Base-by-base conservation (phyloP, 768 basidiomycete species). In the Leucosporidium yakuticum region DNA sequence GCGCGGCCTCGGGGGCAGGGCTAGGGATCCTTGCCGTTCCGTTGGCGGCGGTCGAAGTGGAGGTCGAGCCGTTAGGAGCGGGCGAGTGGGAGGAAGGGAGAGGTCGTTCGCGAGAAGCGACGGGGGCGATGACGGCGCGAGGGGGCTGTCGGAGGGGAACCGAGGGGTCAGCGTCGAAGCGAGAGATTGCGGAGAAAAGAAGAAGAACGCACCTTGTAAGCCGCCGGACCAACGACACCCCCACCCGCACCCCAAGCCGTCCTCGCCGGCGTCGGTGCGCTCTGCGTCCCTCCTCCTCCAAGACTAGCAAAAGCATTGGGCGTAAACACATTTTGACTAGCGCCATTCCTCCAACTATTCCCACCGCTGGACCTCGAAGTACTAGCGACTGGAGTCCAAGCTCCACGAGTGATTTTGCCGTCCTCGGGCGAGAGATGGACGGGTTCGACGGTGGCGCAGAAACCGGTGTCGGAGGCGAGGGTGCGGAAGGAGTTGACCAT, bases 371-470 rank as follows among this genome's bases (percentile, higher is more conserved):
- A 31, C 31, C 50, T 15, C 31, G 56, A 59, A n/a, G 25, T 12
- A 14, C 39, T 27, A 17, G 64, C 64, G 21, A 68, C 70, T 14
- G 70, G 67, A 2, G 70, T 72, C 70, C 70, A 72, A 20, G 53
- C 34, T 3, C 64, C 64, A 32, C 70, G 65, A 6, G 60, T 55
- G 58, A 72, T 62, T 32, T 65, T 51, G 15, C 70, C 70, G 8
- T 68, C 70, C 20, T 72, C 70, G 39, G 39, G 39, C n/a, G 61
- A 47, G 21, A 63, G 34, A 23, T 49, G 32, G 50, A 68, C 70
- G 6, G 62, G 2, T 47, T 73, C 71, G 65, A 64, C 68, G 19
- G 55, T 21, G 27, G 56, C 60, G 63, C 71, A 73, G 60, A 73
- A 73, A 11, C 71, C 68, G 4, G 71, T 73, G n/a, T 67, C 58